These are phyloP conservation scores for Diaporthe capsici DNA, from an alignment of 2,329 filamentous ascomycete genomes.

Conservation along the genomic window DNA sequence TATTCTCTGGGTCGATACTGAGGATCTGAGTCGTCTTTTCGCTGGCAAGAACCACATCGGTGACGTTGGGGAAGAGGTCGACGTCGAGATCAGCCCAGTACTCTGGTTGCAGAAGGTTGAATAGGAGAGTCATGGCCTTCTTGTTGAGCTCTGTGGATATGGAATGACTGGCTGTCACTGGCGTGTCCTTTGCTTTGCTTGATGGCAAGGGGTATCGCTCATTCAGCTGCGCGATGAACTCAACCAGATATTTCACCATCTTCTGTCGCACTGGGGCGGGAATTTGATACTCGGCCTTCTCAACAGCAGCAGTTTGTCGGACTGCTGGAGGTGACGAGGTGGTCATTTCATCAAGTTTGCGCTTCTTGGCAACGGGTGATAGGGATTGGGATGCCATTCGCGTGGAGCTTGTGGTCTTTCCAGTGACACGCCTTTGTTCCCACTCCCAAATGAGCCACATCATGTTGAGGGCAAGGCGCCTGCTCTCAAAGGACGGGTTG, in stretches of 20 bases:
- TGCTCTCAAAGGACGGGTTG: slow-evolving; percentile 90
- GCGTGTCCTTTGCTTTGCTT: slow-evolving; percentile 72
- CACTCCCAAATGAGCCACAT: slow-evolving; percentile 93
- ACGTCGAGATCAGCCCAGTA: slow-evolving; percentile 95
- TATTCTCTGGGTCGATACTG: slow-evolving; percentile 71
- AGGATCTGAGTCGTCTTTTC: slow-evolving; percentile 79
- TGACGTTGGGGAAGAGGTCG: slow-evolving; percentile 91
- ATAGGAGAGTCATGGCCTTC: slow-evolving; percentile 85
- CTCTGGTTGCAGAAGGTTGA: slow-evolving; percentile 86
- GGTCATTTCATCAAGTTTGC: slow-evolving; percentile 76
- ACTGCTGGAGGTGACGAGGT: slow-evolving; percentile 69
- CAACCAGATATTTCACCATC: slow-evolving; percentile 94
- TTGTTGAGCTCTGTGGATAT: slow-evolving; percentile 84
- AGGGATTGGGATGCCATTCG: slow-evolving; percentile 65
- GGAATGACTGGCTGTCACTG: slow-evolving; percentile 61
- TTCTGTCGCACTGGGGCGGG: slow-evolving; percentile 77
- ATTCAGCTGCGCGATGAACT: slow-evolving; percentile 91
- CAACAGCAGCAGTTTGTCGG: slow-evolving; percentile 60
- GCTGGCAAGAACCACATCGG: slow-evolving; percentile 85
- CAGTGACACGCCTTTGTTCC: slow-evolving; percentile 86
- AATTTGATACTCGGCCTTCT: slow-evolving; percentile 77
- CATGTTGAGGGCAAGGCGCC: slow-evolving; percentile 90
- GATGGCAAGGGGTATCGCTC: slow-evolving; percentile 87
- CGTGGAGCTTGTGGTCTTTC: slow-evolving; percentile 58
- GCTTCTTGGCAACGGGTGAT: slow-evolving; percentile 82